A percentile compares a stretch with the other conserved stretches of the same genome.
These are phyloP conservation scores for Sanghuangporus weigelae DNA, from an alignment of 1,284 basidiomycete genomes.

Conservation along the genomic window DNA sequence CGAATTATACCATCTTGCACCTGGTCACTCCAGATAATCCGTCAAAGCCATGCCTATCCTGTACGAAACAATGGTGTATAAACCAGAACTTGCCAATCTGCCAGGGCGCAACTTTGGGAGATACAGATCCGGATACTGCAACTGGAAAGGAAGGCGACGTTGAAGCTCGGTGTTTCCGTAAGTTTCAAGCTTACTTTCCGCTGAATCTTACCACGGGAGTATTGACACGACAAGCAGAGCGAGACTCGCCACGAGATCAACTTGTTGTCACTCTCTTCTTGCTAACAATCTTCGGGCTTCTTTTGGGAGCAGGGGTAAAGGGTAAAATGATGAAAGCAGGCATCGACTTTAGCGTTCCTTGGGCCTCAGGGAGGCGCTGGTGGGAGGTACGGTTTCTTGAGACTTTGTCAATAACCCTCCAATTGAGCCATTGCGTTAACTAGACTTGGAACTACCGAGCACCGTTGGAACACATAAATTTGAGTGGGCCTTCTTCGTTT, in stretches of 20 bases:
- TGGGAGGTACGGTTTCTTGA: constrained; percentile 58
- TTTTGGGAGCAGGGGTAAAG: constrained; percentile 81
- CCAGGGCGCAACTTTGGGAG: constrained; percentile 76
- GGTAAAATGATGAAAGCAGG: constrained; percentile 75
- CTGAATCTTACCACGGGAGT: neutral
- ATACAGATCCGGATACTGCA: constrained; percentile 85
- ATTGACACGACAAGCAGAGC: constrained; percentile 42
- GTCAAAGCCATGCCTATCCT: constrained; percentile 84
- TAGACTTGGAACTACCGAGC: constrained; percentile 59
- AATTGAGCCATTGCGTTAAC: constrained; percentile 6
- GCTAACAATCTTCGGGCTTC: constrained; percentile 75
- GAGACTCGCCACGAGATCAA: constrained; percentile 88
- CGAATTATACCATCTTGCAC: constrained; percentile 84
- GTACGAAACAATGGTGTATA: constrained; percentile 93
- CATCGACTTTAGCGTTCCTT: constrained; percentile 54
- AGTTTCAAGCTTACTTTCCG: constrained; percentile 32
- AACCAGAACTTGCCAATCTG: constrained; percentile 90
- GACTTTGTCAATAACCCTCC: neutral
- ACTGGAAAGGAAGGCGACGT: constrained; percentile 97
- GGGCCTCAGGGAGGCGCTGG: constrained; percentile 61
- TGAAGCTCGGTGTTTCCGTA: constrained; percentile 93
- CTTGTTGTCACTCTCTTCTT: constrained; percentile 88
- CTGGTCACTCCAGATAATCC: constrained; percentile 80
- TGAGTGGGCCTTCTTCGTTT: constrained; percentile 32
- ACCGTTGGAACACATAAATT: constrained; percentile 43